Evolutionary conservation across 441 rosid species (phyloP), one percentile per base, ranked within the genome.

Genomic region (Gossypium aridum): DNA sequence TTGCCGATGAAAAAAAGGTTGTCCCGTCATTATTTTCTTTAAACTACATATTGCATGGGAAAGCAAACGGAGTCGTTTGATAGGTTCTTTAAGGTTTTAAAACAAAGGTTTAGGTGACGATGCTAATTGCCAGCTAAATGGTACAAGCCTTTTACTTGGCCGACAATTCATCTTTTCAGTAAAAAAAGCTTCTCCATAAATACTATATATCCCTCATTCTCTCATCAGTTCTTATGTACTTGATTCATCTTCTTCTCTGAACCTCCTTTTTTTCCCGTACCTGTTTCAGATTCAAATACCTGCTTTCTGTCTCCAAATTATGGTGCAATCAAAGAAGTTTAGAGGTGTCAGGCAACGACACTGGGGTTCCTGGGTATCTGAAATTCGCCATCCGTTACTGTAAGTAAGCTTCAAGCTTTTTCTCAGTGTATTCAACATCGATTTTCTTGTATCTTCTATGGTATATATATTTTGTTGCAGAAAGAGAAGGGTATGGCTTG

Each of bases 271-370:
- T 51, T 17, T 13, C 7, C 3, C 6, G 37, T 67, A 43, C 55
- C 2, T 34, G 14, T 43, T 45, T 23, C 56, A 47, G 19, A 3
- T 49, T n/a, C 59, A 3, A 3, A 1, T 4, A 5, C 3, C 70
- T 13, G 2, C 37, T 9, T 13, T 26, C 43, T 61, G 43, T 23
- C 59, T 20, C 10, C 26, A 28, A 31, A 23, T 75, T 47, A 93
- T 93, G 98, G 98, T 87, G 79, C 97, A 85, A 64, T 77, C 95
- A 67, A 93, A 87, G 90, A 93, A 93, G 91, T 93, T 87, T 88
- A 89, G 95, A 86, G 98, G 98, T 80, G 98, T 93, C 91, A 87
- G 98, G 86, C 98, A 90, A 75, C 97, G 97, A 79, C 93, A 87
- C 56, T 90, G 98, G 97, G 98, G 97, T 76, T 91, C 98, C 7